phyloP scores from a whole-genome alignment of 129 eudicot species.

The Flaveria brownii region DNA sequence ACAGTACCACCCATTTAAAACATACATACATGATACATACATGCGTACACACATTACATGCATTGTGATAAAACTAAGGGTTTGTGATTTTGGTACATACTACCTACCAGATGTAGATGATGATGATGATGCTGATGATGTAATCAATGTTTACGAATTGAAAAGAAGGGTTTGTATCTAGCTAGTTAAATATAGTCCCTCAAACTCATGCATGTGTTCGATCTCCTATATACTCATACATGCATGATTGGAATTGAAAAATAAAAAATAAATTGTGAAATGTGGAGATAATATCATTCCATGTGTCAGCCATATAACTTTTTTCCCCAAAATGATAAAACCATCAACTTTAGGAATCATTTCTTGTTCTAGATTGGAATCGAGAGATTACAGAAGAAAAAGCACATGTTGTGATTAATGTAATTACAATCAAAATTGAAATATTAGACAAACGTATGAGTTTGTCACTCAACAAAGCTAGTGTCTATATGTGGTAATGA shows the following conservation, averaged over 20 bases:
- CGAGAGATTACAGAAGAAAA: neutral
- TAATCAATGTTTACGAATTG: constrained; percentile 18
- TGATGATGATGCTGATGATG: neutral
- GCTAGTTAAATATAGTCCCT: constrained; percentile 16
- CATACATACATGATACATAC: neutral
- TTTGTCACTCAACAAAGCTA: constrained; percentile 19
- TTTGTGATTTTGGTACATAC: constrained; percentile 7
- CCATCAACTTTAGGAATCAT: constrained; percentile 24
- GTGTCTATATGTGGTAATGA: neutral
- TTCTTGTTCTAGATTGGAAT: constrained; percentile 31
- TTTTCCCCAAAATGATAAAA: constrained; percentile 20
- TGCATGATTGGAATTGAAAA: no score
- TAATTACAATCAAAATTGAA: neutral
- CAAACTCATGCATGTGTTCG: neutral
- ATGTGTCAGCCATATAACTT: constrained; percentile 1
- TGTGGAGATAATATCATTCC: neutral
- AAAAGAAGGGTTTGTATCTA: constrained; percentile 11
- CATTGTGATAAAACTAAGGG: constrained; percentile 4
- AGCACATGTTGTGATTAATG: neutral
- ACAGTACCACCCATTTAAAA: constrained; percentile 32
- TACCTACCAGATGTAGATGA: no score
- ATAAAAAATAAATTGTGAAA: no score
- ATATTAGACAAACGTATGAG: neutral
- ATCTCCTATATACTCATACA: no score
- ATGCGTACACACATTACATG: no score